phyloP scores from a whole-genome alignment of 2,329 filamentous ascomycete species.

The Fusarium sp. region DNA sequence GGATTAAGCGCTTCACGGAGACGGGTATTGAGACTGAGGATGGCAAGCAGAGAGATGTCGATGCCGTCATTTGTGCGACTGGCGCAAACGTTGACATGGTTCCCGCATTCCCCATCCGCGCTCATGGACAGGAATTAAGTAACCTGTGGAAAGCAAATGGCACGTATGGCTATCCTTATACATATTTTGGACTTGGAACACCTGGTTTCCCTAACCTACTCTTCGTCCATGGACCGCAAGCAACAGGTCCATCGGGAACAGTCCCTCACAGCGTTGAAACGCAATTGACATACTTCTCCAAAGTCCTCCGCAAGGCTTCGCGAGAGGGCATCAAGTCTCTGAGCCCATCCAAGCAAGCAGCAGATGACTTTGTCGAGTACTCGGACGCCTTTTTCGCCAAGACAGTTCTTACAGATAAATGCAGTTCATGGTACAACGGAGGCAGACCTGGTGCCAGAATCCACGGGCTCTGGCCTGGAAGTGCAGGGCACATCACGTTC shows the following conservation, averaged over 20 bases:
- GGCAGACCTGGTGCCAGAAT: slow-evolving; percentile 71
- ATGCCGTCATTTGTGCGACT: slow-evolving; percentile 76
- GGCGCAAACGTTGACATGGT: slow-evolving; percentile 71
- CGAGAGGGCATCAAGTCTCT: slow-evolving; percentile 75
- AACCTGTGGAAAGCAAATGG: slow-evolving; percentile 68
- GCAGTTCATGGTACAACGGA: slow-evolving; percentile 79
- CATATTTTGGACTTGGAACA: slow-evolving; percentile 72
- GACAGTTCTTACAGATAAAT: slow-evolving; percentile 70
- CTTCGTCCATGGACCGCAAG: slow-evolving; percentile 72
- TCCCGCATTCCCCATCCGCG: slow-evolving; percentile 70
- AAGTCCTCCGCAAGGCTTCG: slow-evolving; percentile 74
- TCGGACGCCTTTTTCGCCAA: slow-evolving; percentile 65
- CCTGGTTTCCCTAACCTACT: slow-evolving; percentile 76
- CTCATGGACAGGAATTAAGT: slow-evolving; percentile 64
- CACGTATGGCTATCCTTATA: slow-evolving; percentile 72
- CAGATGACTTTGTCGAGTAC: slow-evolving; percentile 74
- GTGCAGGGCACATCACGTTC: slow-evolving; percentile 70
- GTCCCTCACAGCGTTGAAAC: slow-evolving; percentile 76
- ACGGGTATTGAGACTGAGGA: slow-evolving; percentile 71
- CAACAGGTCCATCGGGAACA: slow-evolving; percentile 70
- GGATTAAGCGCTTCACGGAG: slow-evolving; percentile 68
- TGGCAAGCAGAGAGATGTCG: slow-evolving; percentile 67
- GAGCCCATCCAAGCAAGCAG: slow-evolving; percentile 65
- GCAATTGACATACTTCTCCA: slow-evolving; percentile 73
- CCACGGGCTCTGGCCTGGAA: slow-evolving; percentile 77